Conservation (phyloP, 352 stramenopile species). For the Peronosclerospora sorghi region DNA sequence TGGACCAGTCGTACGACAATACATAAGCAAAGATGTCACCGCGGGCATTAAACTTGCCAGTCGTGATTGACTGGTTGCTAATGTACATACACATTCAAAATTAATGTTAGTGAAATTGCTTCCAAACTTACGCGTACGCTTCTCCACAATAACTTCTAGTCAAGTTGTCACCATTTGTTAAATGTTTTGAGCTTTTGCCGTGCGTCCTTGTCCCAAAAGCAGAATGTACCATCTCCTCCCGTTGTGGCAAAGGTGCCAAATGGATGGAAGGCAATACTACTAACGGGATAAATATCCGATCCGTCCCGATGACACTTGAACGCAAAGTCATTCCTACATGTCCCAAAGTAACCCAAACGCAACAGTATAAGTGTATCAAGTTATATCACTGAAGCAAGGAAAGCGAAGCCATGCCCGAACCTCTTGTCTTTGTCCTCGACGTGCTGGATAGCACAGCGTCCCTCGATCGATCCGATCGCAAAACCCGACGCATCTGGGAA, state of each 20-base stretch:
- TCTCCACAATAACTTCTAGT: no score
- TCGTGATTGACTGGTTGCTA: slow-evolving; percentile 85
- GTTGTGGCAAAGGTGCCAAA: slow-evolving; percentile 94
- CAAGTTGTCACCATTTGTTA: slow-evolving; percentile 35
- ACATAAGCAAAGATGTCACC: slow-evolving; percentile 94
- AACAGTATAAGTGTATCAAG: neutral
- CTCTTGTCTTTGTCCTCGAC: slow-evolving; percentile 74
- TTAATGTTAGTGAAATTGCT: neutral
- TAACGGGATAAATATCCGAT: slow-evolving; percentile 84
- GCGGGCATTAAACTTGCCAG: slow-evolving; percentile 87
- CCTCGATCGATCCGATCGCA: slow-evolving; percentile 86
- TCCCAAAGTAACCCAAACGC: neutral
- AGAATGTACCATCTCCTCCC: slow-evolving; percentile 91
- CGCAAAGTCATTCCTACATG: slow-evolving; percentile 71
- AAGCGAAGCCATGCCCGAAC: slow-evolving; percentile 11
- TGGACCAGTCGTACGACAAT: slow-evolving; percentile 96
- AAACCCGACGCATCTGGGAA: slow-evolving; percentile 87
- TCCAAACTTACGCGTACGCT: no score
- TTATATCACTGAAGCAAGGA: neutral
- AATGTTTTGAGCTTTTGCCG: slow-evolving; percentile 93
- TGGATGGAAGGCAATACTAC: slow-evolving; percentile 85
- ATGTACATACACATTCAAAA: slow-evolving; percentile 1
- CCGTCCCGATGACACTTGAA: slow-evolving; percentile 89
- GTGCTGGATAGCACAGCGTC: slow-evolving; percentile 85
- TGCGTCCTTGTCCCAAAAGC: slow-evolving; percentile 98